A percentile compares a stretch with the other conserved stretches of the same genome.
Evolutionary conservation across 257 asterid species (phyloP).

Genomic region (Nicotiana obtusifolia): DNA sequence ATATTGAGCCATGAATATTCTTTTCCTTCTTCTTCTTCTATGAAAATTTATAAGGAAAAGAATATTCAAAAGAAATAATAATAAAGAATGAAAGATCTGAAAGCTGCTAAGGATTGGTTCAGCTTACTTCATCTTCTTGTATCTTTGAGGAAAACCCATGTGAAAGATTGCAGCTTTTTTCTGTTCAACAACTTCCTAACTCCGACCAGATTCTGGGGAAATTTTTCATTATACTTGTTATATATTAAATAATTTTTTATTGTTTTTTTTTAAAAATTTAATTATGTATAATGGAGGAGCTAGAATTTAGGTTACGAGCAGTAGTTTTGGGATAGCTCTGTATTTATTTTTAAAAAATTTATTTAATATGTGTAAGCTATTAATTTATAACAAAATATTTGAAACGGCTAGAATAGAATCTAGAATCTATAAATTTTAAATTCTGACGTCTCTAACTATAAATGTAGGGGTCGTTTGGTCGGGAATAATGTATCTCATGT

Average conservation of each 20-base stretch:
- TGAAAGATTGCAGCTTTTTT: conserved; percentile 36
- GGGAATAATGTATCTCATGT: no score
- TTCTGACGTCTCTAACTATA: no score
- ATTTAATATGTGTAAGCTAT: no score
- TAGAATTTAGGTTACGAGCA: no score
- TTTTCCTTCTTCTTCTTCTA: neutral
- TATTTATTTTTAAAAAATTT: no score
- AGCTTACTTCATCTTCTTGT: neutral
- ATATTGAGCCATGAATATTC: neutral
- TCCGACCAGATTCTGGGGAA: conserved; percentile 29
- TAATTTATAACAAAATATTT: no score
- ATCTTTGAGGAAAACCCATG: conserved; percentile 16
- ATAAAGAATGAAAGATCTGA: neutral
- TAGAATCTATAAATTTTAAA: no score
- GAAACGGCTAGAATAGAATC: no score
- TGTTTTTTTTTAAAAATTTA: neutral
- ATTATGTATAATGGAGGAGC: no score
- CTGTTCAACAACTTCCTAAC: conserved; percentile 32
- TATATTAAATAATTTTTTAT: neutral
- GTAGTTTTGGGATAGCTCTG: no score
- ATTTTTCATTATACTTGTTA: no score
- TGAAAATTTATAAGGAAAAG: neutral
- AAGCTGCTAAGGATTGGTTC: neutral
- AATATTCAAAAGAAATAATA: neutral
- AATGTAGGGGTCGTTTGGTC: no score